Evolutionary conservation across 805 yeast genomes (phyloP).

Genomic region (Peterozyma toletana): DNA sequence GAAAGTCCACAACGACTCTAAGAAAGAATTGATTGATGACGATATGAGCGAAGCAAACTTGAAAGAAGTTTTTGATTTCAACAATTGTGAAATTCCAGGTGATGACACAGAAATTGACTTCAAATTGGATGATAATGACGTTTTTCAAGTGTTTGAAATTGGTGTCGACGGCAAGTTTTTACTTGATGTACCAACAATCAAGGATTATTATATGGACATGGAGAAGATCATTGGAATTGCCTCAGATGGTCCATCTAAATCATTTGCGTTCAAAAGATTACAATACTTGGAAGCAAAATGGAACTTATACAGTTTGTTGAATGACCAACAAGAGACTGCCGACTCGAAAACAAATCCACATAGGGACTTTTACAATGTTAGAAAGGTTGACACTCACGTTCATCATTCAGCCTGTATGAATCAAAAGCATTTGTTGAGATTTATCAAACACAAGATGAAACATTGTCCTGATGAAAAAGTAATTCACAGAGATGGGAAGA

Average conservation of each 20-base stretch:
- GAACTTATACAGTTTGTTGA: constrained; percentile 82
- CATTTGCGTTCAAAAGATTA: constrained; percentile 89
- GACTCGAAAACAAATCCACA: constrained; percentile 92
- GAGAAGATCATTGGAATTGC: constrained; percentile 68
- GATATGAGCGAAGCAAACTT: constrained; percentile 20
- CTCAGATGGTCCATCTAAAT: constrained; percentile 93
- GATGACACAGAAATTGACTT: constrained; percentile 31
- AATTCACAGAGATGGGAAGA: constrained; percentile 86
- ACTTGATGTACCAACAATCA: constrained; percentile 69
- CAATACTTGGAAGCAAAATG: constrained; percentile 95
- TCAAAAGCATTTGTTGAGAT: constrained; percentile 91
- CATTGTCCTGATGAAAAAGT: constrained; percentile 83
- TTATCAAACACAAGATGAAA: constrained; percentile 90
- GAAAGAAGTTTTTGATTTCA: constrained; percentile 48
- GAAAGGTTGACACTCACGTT: constrained; percentile 97
- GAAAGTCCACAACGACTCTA: constrained; percentile 43
- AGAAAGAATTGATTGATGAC: constrained; percentile 24
- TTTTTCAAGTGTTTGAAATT: constrained; percentile 50
- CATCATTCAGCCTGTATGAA: constrained; percentile 99
- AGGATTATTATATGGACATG: constrained; percentile 80
- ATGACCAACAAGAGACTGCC: constrained; percentile 88
- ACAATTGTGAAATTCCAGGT: constrained; percentile 48
- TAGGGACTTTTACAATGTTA: constrained; percentile 92
- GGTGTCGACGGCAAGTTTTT: constrained; percentile 25
- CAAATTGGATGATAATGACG: constrained; percentile 53